These are phyloP conservation scores for Globisporangium orthogonon DNA, from an alignment of 352 stramenopile species.

Conservation along the genomic window DNA sequence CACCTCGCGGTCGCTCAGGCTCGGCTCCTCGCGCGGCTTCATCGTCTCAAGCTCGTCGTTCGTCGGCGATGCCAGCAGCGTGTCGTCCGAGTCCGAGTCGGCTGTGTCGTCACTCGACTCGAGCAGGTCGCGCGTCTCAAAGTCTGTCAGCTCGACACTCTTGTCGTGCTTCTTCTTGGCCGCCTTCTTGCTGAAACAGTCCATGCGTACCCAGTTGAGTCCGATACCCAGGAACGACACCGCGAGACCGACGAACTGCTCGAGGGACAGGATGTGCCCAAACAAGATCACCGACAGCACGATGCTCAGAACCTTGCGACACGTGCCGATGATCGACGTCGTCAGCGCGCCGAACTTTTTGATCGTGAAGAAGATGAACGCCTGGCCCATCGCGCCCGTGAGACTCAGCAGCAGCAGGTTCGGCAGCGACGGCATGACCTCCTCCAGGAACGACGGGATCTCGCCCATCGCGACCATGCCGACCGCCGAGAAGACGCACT, in stretches of 20 bases:
- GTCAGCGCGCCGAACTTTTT: conserved; percentile 82
- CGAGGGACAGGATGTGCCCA: conserved; percentile 58
- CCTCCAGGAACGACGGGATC: conserved; percentile 52
- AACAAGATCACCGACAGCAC: conserved; percentile 82
- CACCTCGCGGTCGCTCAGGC: conserved; percentile 27
- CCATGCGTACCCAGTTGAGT: conserved; percentile 72
- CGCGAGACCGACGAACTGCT: conserved; percentile 58
- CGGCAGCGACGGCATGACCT: conserved; percentile 47
- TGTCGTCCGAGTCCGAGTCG: conserved; percentile 53
- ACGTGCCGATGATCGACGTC: conserved; percentile 82
- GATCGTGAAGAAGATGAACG: conserved; percentile 86
- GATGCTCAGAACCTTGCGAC: conserved; percentile 82
- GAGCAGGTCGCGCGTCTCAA: conserved; percentile 45
- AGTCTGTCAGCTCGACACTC: conserved; percentile 20
- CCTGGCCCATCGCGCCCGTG: conserved; percentile 71
- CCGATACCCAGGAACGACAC: conserved; percentile 69
- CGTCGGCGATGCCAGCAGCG: conserved; percentile 9
- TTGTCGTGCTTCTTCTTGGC: neutral
- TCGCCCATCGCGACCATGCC: conserved; percentile 74
- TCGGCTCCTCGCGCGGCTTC: conserved; percentile 23
- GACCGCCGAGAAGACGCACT: conserved; percentile 54
- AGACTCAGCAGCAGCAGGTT: conserved; percentile 69
- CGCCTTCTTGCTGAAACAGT: conserved; percentile 29
- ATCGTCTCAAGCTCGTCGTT: conserved; percentile 21
- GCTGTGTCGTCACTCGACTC: conserved; percentile 60